Evolutionary conservation across 1,139 yeast genomes (phyloP), one percentile per base, ranked within the genome.

Genomic region (Geotrichum cucujoidarum): DNA sequence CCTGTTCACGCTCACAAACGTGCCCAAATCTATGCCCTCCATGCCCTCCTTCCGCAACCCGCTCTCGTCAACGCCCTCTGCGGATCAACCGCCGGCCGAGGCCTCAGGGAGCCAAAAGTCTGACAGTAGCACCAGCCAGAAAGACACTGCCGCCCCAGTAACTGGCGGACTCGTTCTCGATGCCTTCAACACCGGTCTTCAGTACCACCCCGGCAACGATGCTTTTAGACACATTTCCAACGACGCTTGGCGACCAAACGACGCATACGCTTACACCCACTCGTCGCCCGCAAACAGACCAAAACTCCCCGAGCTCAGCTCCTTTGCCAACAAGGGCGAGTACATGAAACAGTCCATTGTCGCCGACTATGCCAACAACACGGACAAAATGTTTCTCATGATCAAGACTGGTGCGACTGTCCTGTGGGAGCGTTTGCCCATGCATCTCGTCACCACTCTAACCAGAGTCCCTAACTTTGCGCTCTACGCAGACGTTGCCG

Each of bases 341-440:
- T 51, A 56, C 40, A 44, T 60, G 24, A 53, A 56, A 42, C 63
- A 60, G 48, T 52, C 59, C 14, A 36, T 59, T 20, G 56, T 54
- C n/a, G 57, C 59, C 5, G 63, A 60, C 39, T 60, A 57, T 31
- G 60, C 62, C 22, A 42, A 50, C 17, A 55, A 56, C 13, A 45
- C 59, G 1, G 57, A 61, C 21, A 55, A 57, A 4, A 42, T 62
- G 4, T 66, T 63, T 50, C 46, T 63, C 25, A 64, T 67, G 69
- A 56, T 68, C 47, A 68, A 68, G 46, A 64, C 70, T 3, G 71
- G 71, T 6, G 61, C 65, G 6, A 61, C 63, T 13, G 66, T 63
- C 4, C 51, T 64, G 49, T 67, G 71, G 70, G 55, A 63, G 17
- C 60, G 71, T 18, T 50, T 68, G 44, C 72, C 72, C 10, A 53